Conservation (phyloP, 345 rosid species). For the Salix brachista region DNA sequence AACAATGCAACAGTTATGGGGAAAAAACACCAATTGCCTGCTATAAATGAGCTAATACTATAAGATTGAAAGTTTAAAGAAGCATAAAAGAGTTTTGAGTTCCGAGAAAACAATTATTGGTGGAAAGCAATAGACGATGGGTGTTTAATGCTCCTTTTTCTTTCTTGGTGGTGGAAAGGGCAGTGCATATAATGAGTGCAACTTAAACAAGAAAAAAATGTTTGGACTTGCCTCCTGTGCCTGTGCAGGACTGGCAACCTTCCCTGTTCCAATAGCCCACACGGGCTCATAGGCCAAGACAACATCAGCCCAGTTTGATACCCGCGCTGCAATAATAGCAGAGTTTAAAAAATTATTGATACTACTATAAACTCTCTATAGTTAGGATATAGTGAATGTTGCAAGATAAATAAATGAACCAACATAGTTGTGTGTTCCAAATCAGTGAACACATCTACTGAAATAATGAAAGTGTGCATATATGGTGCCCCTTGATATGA, state of each 20-base stretch:
- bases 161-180: neutral
- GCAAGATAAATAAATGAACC: neutral
- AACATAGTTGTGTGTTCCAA: neutral
- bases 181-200: neutral
- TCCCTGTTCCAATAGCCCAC: conserved; percentile 95
- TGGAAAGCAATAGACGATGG: neutral
- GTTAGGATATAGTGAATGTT: neutral
- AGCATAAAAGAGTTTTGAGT: neutral
- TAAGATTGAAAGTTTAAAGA: neutral
- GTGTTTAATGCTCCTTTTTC: neutral
- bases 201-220: neutral
- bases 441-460: neutral
- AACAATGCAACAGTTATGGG: neutral
- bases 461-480: neutral
- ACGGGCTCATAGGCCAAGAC: conserved; percentile 92
- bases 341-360: neutral
- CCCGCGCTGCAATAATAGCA: conserved; percentile 37
- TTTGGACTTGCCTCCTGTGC: conserved; percentile 78
- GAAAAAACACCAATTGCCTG: neutral
- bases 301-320: conserved; percentile 64
- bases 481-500: neutral
- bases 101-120: neutral
- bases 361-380: neutral
- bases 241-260: conserved; percentile 86
- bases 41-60: neutral